A percentile compares a stretch with the other conserved stretches of the same genome.
Conservation (phyloP, 2,329 filamentous ascomycete genomes). For the Exophiala sideris region DNA sequence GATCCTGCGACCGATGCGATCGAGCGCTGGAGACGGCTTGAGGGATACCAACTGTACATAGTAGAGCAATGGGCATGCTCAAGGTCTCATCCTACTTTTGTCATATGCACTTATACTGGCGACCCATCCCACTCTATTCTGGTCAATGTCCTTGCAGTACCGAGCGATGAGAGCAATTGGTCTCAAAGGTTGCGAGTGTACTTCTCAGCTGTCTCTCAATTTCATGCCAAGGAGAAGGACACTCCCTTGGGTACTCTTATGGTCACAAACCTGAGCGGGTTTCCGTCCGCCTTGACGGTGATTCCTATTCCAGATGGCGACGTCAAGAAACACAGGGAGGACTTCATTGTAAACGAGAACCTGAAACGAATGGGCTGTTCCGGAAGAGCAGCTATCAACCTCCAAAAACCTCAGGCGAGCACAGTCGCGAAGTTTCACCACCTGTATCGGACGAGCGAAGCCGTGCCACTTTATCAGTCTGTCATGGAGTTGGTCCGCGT, state of each 20-base stretch:
- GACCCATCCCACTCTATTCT: constrained; percentile 74
- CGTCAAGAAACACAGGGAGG: constrained; percentile 70
- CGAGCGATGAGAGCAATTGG: constrained; percentile 75
- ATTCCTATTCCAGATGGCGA: constrained; percentile 87
- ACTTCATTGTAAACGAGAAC: constrained; percentile 92
- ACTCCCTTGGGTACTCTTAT: constrained; percentile 81
- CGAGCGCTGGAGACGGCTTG: constrained; percentile 65
- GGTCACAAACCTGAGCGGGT: constrained; percentile 89
- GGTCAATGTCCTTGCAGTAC: constrained; percentile 77
- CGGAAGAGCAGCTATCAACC: constrained; percentile 77
- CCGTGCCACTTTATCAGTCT: constrained; percentile 70
- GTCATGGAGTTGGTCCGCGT: constrained; percentile 87
- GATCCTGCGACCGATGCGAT: constrained; percentile 73
- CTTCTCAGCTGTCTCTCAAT: constrained; percentile 80
- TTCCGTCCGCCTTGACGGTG: constrained; percentile 89
- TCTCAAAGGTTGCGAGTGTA: constrained; percentile 75
- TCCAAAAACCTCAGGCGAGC: constrained; percentile 72
- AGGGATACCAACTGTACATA: constrained; percentile 87
- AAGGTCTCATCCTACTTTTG: constrained; percentile 79
- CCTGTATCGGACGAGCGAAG: constrained; percentile 82
- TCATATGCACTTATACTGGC: constrained; percentile 90
- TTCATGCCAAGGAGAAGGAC: constrained; percentile 77
- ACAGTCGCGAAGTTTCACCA: constrained; percentile 90
- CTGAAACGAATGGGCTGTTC: constrained; percentile 90
- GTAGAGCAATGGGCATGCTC: constrained; percentile 99